A percentile compares a stretch with the other conserved stretches of the same genome.
Evolutionary conservation across 345 rosid species (phyloP).

Genomic region (Syzygium grande): DNA sequence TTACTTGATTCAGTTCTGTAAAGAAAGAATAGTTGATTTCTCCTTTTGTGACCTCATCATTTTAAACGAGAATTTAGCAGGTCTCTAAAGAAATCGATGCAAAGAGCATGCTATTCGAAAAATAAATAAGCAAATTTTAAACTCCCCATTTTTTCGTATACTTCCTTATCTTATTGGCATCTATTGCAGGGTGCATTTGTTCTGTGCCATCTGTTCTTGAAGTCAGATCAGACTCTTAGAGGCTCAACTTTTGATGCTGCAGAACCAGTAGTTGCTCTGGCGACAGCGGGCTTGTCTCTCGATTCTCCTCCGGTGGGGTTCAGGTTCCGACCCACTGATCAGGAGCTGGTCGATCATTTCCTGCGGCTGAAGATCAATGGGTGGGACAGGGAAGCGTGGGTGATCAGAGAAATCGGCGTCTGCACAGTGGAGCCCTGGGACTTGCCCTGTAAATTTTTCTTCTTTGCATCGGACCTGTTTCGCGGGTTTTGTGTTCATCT

Average conservation of each 20-base stretch:
- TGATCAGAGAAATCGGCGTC: conserved; percentile 70
- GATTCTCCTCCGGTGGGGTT: too few species aligned
- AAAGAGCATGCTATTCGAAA: not conserved
- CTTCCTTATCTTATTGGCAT: not conserved
- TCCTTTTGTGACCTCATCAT: not conserved
- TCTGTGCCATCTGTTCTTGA: conserved; percentile 31
- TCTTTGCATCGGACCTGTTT: not conserved
- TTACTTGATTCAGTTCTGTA: not conserved
- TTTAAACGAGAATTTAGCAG: not conserved
- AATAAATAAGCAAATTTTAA: not conserved
- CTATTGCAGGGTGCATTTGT: conserved; percentile 27
- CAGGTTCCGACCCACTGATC: conserved; percentile 92
- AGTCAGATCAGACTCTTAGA: conserved; percentile 17
- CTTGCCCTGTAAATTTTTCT: conserved; percentile 49
- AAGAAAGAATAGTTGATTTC: not conserved
- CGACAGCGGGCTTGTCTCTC: too few species aligned
- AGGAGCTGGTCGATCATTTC: conserved; percentile 60
- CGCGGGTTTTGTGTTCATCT: not conserved
- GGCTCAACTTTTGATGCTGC: conserved; percentile 7
- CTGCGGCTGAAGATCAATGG: conserved; percentile 76
- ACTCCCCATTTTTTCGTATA: not conserved
- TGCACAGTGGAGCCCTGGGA: conserved; percentile 97
- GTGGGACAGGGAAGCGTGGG: conserved; percentile 34
- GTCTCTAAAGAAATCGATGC: not conserved
- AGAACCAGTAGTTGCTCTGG: not conserved